These are phyloP conservation scores for Paracamarosporium sp. DNA, from an alignment of 2,329 filamentous ascomycete genomes.

Conservation along the genomic window DNA sequence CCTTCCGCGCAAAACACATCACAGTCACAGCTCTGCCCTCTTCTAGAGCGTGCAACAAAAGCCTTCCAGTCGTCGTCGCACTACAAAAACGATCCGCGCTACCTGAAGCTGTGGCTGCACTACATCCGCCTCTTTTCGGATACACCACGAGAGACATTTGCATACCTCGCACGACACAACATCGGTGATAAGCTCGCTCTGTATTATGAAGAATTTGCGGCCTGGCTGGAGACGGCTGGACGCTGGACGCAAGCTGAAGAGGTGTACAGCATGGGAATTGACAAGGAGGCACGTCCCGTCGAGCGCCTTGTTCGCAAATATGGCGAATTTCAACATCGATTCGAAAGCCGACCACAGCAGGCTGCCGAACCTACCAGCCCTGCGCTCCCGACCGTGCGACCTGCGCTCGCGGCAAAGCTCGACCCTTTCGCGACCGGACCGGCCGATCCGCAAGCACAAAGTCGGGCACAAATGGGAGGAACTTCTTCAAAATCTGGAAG, in stretches of 20 bases:
- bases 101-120: constrained; percentile 90
- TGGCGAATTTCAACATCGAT: constrained; percentile 85
- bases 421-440: constrained; percentile 74
- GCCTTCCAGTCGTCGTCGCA: constrained; percentile 82
- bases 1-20: constrained; percentile 91
- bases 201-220: constrained; percentile 96
- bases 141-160: constrained; percentile 88
- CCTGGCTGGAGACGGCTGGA: constrained; percentile 84
- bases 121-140: constrained; percentile 95
- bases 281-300: constrained; percentile 82
- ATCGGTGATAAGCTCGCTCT: constrained; percentile 88
- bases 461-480: constrained; percentile 50
- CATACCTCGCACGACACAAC: constrained; percentile 85
- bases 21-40: constrained; percentile 84
- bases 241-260: constrained; percentile 93
- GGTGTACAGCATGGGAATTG: constrained; percentile 88
- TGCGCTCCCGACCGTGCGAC: constrained; percentile 81
- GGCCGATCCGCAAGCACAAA: constrained; percentile 70
- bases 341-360: constrained; percentile 69
- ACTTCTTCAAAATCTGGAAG: constrained; percentile 69
- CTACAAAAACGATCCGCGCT: constrained; percentile 95
- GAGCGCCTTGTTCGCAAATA: constrained; percentile 88
- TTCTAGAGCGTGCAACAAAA: constrained; percentile 93
- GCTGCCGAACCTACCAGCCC: constrained; percentile 78
- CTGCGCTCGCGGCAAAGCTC: constrained; percentile 82